phyloP scores from a whole-genome alignment of 202 grass and related monocot genomes.

The Musa balbisiana region DNA sequence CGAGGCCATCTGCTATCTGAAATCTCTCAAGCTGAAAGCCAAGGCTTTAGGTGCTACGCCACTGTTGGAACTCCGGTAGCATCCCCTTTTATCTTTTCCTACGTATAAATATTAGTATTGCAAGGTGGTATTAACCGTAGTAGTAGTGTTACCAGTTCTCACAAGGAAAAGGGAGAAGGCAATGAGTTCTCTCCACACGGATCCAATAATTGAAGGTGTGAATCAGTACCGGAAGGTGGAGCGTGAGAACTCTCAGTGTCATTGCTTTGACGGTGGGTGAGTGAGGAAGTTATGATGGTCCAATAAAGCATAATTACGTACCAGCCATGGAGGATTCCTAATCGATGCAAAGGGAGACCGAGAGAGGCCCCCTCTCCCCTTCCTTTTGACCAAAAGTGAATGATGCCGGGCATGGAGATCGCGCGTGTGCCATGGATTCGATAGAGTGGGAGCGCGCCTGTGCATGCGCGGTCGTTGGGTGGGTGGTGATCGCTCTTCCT shows the following conservation, averaged over 20 bases:
- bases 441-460: background rate
- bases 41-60: conserved; percentile 56
- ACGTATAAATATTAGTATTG: conserved; percentile 12
- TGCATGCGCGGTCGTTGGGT: background rate
- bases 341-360: background rate
- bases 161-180: background rate
- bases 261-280: background rate
- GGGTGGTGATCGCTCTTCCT: conserved; percentile 4
- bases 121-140: conserved; percentile 20
- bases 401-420: background rate
- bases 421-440: conserved; percentile 11
- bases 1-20: conserved; percentile 84
- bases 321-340: background rate
- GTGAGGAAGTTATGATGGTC: conserved; percentile 1
- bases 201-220: conserved; percentile 18
- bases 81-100: background rate
- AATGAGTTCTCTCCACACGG: conserved; percentile 5
- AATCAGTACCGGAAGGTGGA: background rate
- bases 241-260: background rate
- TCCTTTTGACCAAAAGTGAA: conserved; percentile 2
- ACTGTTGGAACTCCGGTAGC: conserved; percentile 23
- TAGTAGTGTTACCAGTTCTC: background rate
- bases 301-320: background rate
- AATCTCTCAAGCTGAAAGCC: conserved; percentile 77
- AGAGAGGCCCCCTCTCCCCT: background rate